Evolutionary conservation across 2,329 filamentous ascomycete genomes (phyloP).

Genomic region (Clonostachys chloroleuca): DNA sequence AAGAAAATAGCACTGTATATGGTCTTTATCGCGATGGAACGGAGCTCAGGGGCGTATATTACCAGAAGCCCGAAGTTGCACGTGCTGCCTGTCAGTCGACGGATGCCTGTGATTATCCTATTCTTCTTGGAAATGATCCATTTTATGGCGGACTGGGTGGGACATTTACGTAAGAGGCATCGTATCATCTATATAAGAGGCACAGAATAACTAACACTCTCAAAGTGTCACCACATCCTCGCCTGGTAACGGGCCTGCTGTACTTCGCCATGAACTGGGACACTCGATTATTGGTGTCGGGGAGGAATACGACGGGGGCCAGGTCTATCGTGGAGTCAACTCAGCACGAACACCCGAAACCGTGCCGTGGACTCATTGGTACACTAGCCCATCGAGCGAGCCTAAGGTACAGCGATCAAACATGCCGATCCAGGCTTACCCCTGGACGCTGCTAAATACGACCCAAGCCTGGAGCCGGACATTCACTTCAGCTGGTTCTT

Average conservation of each 20-base stretch:
- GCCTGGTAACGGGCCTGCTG: constrained; percentile 15
- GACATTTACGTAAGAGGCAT: constrained; percentile 15
- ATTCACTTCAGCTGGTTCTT: constrained; percentile 18
- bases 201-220: background rate
- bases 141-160: constrained; percentile 20
- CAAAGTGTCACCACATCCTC: constrained; percentile 17
- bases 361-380: constrained; percentile 19
- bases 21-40: constrained; percentile 21
- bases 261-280: constrained; percentile 21
- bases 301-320: constrained; percentile 20
- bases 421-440: constrained; percentile 23
- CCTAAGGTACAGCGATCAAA: constrained; percentile 17
- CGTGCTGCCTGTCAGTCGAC: constrained; percentile 20
- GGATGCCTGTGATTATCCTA: constrained; percentile 20
- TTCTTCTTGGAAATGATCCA: constrained; percentile 20
- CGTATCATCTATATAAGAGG: background rate
- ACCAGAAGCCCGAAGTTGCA: constrained; percentile 19
- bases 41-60: constrained; percentile 22
- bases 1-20: constrained; percentile 16
- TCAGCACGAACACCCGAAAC: constrained; percentile 9
- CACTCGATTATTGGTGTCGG: constrained; percentile 28
- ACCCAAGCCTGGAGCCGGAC: constrained; percentile 13
- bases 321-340: constrained; percentile 17
- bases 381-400: constrained; percentile 14
- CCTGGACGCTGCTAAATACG: constrained; percentile 20